Conservation (phyloP, 1,284 basidiomycete genomes). For the Pisolithus thermaeus region DNA sequence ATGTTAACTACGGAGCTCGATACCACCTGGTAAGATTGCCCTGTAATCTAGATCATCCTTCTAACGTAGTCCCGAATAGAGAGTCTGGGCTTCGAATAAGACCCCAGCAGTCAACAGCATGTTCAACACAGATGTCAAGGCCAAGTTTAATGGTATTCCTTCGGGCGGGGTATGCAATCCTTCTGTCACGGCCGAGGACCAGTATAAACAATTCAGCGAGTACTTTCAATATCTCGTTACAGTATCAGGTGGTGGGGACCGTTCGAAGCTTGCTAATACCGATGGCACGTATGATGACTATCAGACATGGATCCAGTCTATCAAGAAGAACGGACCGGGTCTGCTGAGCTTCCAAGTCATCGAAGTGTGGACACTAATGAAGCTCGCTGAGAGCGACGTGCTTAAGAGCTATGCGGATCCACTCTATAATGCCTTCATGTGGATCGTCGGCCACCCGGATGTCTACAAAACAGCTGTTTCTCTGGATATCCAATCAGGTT, state of each 20-base stretch:
- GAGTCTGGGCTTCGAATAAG: constrained; percentile 5
- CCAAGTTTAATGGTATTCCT: constrained; percentile 7
- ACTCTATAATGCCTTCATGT: neutral
- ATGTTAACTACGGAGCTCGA: neutral
- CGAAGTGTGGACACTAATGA: neutral
- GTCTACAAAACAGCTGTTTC: neutral
- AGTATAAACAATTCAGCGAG: neutral
- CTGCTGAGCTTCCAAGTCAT: neutral
- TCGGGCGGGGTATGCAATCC: neutral
- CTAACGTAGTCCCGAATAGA: neutral
- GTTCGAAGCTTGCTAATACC: neutral
- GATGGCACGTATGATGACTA: neutral
- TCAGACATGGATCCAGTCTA: neutral
- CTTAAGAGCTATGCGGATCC: neutral
- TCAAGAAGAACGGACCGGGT: neutral
- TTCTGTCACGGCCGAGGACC: neutral
- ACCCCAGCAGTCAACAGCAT: neutral
- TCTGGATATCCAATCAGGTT: neutral
- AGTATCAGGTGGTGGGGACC: neutral
- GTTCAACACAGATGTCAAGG: constrained; percentile 8
- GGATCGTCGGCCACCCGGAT: neutral
- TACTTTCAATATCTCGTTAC: neutral
- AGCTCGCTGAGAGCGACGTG: neutral
- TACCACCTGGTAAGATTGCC: neutral
- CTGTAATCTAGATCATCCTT: neutral